phyloP scores from a whole-genome alignment of 352 stramenopile species.

The Phytophthora vignae region DNA sequence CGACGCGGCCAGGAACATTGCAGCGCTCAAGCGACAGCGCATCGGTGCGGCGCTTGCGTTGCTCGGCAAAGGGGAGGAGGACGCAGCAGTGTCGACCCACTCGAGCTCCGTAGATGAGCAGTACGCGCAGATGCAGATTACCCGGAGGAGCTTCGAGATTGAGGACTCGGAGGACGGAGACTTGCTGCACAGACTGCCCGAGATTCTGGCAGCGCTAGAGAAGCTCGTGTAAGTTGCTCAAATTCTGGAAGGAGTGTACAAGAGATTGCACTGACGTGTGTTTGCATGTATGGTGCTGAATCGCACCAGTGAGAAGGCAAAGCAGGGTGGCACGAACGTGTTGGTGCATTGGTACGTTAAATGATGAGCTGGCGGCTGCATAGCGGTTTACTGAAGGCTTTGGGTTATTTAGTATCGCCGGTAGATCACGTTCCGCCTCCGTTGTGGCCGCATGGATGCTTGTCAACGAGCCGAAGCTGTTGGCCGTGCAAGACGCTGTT shows the following conservation, averaged over 20 bases:
- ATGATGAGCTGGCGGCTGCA: background rate
- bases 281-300: background rate
- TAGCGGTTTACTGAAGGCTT: background rate
- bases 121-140: constrained; percentile 16
- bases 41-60: constrained; percentile 58
- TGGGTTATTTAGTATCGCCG: constrained; percentile 58
- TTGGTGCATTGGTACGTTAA: constrained; percentile 73
- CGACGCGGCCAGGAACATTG: constrained; percentile 64
- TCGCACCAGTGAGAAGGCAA: constrained; percentile 38
- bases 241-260: background rate
- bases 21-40: constrained; percentile 40
- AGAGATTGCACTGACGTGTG: background rate
- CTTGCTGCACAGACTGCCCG: constrained; percentile 54
- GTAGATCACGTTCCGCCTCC: constrained; percentile 67
- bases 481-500: constrained; percentile 45
- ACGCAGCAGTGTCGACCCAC: constrained; percentile 15
- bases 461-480: constrained; percentile 20
- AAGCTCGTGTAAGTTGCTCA: constrained; percentile 40
- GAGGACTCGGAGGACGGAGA: constrained; percentile 65
- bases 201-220: constrained; percentile 46
- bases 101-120: background rate
- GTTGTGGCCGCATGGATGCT: constrained; percentile 68
- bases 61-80: constrained; percentile 41
- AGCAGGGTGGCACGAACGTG: constrained; percentile 51
- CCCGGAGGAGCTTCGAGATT: constrained; percentile 43